Evolutionary conservation across 2,329 filamentous ascomycete species (phyloP).

Genomic region (Trichoderma sp.): DNA sequence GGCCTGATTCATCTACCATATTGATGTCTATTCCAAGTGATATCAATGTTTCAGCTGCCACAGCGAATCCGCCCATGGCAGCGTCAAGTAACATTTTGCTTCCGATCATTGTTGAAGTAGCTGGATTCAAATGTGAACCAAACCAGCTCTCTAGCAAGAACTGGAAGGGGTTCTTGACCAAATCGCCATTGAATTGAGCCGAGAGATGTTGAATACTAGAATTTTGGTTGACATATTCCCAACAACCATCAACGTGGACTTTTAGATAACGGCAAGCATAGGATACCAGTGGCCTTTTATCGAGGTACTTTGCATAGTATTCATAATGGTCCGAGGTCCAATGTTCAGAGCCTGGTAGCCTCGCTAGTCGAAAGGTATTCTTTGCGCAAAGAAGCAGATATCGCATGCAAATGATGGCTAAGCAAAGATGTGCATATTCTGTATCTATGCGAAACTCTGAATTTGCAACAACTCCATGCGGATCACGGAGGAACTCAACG

Average conservation of each 20-base stretch:
- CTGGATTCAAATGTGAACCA: background rate
- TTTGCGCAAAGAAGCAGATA: background rate
- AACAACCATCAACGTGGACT: background rate
- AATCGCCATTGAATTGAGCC: fast-evolving
- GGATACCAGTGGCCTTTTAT: background rate
- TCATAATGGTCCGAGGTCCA: fast-evolving
- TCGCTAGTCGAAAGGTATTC: background rate
- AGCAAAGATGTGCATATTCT: background rate
- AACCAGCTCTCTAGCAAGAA: background rate
- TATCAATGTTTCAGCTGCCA: background rate
- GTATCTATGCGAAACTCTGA: background rate
- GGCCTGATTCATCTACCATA: no score
- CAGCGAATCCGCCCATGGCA: background rate
- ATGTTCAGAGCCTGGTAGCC: fast-evolving
- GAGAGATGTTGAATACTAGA: fast-evolving
- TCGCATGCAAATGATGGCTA: background rate
- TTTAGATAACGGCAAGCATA: background rate
- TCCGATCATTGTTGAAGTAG: fast-evolving
- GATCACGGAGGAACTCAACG: background rate
- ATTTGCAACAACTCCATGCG: background rate
- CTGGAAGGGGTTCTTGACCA: background rate
- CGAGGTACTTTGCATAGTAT: background rate
- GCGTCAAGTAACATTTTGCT: background rate
- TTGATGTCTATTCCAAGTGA: fast-evolving
- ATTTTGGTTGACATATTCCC: fast-evolving